Evolutionary conservation across 768 basidiomycete species (phyloP).

Genomic region (Lyophyllum atratum): DNA sequence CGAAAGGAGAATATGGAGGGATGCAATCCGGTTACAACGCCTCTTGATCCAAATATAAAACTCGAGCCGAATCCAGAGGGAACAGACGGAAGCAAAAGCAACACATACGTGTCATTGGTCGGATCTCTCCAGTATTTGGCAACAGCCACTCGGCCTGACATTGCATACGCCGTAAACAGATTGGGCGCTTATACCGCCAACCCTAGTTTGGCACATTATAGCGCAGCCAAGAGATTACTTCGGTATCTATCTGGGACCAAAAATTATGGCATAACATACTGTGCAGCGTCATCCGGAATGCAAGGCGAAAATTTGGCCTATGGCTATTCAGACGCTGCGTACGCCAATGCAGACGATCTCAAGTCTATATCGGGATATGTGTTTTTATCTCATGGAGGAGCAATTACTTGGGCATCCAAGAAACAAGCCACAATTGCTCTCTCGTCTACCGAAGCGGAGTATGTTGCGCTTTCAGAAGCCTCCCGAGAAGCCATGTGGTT

Average conservation of each 20-base stretch:
- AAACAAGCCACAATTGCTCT: background rate
- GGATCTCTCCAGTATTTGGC: slow-evolving; percentile 26
- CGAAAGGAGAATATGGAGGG: background rate
- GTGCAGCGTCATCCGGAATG: background rate
- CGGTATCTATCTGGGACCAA: background rate
- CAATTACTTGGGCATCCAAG: slow-evolving; percentile 26
- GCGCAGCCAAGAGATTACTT: background rate
- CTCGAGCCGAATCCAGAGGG: slow-evolving; percentile 4
- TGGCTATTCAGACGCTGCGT: slow-evolving; percentile 1
- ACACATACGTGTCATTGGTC: background rate
- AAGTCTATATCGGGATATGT: slow-evolving; percentile 25
- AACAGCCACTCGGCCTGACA: slow-evolving; percentile 21
- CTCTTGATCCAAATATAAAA: background rate
- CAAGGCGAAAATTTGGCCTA: background rate
- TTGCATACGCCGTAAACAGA: slow-evolving; percentile 14
- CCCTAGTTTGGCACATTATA: background rate
- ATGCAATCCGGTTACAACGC: too few species aligned
- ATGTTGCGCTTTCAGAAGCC: slow-evolving; percentile 30
- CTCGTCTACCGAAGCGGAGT: slow-evolving; percentile 27
- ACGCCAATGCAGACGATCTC: slow-evolving; percentile 18
- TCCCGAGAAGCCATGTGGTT: slow-evolving; percentile 34
- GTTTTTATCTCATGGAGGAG: slow-evolving; percentile 22
- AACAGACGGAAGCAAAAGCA: slow-evolving; percentile 3
- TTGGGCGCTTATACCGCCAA: background rate
- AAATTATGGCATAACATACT: background rate